Base-by-base conservation (phyloP, 352 stramenopile species). In the Phytopythium ostracodes region DNA sequence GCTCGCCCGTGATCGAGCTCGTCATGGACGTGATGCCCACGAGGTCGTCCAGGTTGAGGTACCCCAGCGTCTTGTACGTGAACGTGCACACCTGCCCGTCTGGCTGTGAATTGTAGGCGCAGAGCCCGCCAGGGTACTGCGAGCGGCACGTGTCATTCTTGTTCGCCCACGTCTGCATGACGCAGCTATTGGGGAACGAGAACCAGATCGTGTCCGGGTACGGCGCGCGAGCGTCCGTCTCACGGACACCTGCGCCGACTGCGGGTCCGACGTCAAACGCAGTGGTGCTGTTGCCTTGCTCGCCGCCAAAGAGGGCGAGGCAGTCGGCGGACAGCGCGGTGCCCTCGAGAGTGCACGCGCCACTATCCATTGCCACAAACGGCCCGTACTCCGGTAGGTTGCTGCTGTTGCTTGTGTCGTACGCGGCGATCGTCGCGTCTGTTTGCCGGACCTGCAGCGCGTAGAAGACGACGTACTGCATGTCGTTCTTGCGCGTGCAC, bases 391-490 rank as follows among this genome's bases (percentile, higher is more conserved):
- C 79, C 29, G 65, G 63, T 10, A 80, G 47, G 10, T 57, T 70
- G 31, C 55, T 62, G 20, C 33, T 49, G 62, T 72, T 60, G 27
- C 15, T 22, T 0, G 51, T 29, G 12, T 67, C 65, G 60, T 81
- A 87, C 17, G 70, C 49, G 4, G 43, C 62, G 1, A 88, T 14
- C 1, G 74, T 69, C 6, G 75, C 65, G 25, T 79, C 71, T 0
- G 83, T 77, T 50, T 92, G 81, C 2, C 65, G 31, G 40, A 92
- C 70, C 7, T 72, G 59, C 24, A 89, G 71, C 27, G 88, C 76
- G 65, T 89, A 92, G 55, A 90, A 90, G 49, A 88, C 81, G 25
- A 92, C 64, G 61, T 80, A 91, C 57, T 76, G 52, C 74, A 92
- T 90, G 25, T 67, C 64, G 65, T 85, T 90, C 66, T 92, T 92